Evolutionary conservation across 108 stramenopile genomes (phyloP), one percentile per base, ranked within the genome.

Genomic region (Nitzschia inconspicua): DNA sequence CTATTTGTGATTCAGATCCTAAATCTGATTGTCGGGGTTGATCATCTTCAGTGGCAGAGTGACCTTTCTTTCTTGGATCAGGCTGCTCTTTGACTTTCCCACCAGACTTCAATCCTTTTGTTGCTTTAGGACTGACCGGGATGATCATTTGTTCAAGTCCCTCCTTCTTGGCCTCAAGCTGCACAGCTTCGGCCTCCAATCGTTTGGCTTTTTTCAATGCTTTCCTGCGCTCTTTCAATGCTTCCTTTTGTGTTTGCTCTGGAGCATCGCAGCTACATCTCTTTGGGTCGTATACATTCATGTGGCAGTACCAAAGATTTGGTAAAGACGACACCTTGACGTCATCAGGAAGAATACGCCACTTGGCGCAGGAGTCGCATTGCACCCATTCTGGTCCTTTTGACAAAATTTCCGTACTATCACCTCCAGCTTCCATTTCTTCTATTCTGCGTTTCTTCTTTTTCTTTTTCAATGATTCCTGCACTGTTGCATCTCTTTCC

Each of bases 331-430:
- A 65, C 22, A 74, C 56, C 57, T 88, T 64, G 23, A 91, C 72
- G 37, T 62, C 41, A 30, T 68, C 63, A 10, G 94, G 89, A 13
- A 95, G 63, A 57, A 85, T 66, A 29, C 94, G 88, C 94, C 94
- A 95, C 50, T 92, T 89, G 20, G 66, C 65, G 65, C 94, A 95
- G 8, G 64, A 65, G 37, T 95, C 94, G 66, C 94, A 95, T 58
- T 89, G 88, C 13, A 90, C 94, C 94, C 94, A 95, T 26, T 86
- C 66, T 31, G 48, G 30, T 20, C 70, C 81, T 36, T 70, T 54
- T 44, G 24, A 25, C 14, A 27, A 32, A 1, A 5, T 16, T 4
- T 66, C 65, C 4, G 51, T 44, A 6, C 40, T 28, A 11, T 79
- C 65, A 13, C 34, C 74, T 2, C 39, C 67, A 40, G 44, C 76